phyloP scores from a whole-genome alignment of 225 moss, liverwort and hornwort species.

The Sphagnum contortum region DNA sequence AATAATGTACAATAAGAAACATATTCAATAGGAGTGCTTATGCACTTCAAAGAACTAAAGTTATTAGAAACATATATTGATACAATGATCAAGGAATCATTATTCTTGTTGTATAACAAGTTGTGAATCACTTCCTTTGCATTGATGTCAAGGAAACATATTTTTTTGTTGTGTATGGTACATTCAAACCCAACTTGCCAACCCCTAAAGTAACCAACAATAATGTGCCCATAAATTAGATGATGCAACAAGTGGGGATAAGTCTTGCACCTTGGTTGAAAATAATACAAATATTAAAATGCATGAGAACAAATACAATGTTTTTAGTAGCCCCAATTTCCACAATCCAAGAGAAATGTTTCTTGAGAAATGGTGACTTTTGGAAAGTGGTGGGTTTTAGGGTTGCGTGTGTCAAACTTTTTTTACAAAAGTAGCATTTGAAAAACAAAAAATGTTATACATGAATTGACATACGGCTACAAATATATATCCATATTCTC shows the following conservation, averaged over 20 bases:
- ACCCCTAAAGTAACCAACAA: background rate
- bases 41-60: conserved; percentile 72
- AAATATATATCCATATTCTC: too few relatives aligned
- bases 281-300: conserved; percentile 76
- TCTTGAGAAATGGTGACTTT: conserved; percentile 78
- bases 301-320: conserved; percentile 74
- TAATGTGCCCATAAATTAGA: too few relatives aligned
- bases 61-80: conserved; percentile 72
- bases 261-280: conserved; percentile 54
- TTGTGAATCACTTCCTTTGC: conserved; percentile 73
- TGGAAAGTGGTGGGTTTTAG: conserved; percentile 74
- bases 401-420: conserved; percentile 82
- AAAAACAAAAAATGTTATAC: too few relatives aligned
- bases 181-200: background rate
- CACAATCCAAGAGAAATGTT: conserved; percentile 66
- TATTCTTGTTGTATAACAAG: conserved; percentile 83
- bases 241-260: too few relatives aligned
- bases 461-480: too few relatives aligned
- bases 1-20: background rate
- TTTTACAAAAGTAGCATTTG: conserved; percentile 26
- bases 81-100: conserved; percentile 65
- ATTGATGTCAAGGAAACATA: conserved; percentile 68
- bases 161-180: conserved; percentile 66
- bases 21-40: conserved; percentile 76
- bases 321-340: conserved; percentile 83